A percentile compares a stretch with the other conserved stretches of the same genome.
Conservation (phyloP, 306 rosid genomes). For the Prunus padus region DNA sequence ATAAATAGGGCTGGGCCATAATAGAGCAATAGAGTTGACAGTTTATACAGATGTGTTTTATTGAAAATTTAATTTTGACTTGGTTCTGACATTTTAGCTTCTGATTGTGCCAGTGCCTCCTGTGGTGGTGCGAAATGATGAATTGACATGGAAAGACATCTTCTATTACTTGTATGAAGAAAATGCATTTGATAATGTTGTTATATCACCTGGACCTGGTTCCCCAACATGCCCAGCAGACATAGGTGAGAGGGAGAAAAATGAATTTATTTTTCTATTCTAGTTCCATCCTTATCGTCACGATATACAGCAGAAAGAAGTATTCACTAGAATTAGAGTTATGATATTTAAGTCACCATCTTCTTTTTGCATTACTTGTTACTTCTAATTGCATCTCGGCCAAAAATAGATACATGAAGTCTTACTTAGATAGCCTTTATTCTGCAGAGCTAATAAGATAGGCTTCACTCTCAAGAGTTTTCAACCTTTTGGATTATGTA, state of each 20-base stretch:
- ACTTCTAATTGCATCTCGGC: not conserved
- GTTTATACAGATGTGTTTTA: not conserved
- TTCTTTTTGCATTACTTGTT: not conserved
- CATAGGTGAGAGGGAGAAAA: conserved; percentile 60
- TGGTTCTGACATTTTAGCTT: conserved; percentile 28
- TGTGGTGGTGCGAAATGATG: conserved; percentile 79
- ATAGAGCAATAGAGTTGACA: not conserved
- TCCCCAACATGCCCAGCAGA: conserved; percentile 81
- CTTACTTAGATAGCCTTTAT: not conserved
- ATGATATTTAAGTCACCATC: not conserved
- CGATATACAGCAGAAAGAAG: not conserved
- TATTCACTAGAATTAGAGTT: not conserved
- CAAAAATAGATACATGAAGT: not conserved
- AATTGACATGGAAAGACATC: conserved; percentile 81
- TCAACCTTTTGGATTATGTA: not conserved
- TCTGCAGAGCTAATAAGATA: not conserved
- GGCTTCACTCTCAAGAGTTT: not conserved
- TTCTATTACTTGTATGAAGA: conserved; percentile 69
- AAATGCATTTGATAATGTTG: conserved; percentile 89
- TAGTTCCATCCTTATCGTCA: conserved; percentile 14
- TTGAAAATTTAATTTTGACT: not conserved
- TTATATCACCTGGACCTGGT: conserved; percentile 99
- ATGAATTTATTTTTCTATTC: conserved; percentile 14
- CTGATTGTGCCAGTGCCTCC: conserved; percentile 75
- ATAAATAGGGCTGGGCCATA: not conserved